Evolutionary conservation across 768 basidiomycete species (phyloP).

Genomic region (Russula sp.): DNA sequence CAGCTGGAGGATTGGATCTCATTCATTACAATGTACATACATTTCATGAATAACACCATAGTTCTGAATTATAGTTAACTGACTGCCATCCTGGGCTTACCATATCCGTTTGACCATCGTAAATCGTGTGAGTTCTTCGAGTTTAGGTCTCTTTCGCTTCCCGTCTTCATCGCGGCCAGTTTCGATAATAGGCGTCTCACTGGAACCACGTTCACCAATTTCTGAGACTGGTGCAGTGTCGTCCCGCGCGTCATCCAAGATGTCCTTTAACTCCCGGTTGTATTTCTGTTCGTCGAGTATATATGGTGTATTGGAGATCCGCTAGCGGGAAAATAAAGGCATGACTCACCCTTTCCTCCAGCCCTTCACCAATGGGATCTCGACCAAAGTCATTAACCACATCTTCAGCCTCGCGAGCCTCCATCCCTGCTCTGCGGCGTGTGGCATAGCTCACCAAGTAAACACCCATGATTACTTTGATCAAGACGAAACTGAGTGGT

Average conservation of each 20-base stretch:
- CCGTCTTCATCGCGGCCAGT: conserved; percentile 15
- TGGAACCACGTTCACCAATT: conserved; percentile 50
- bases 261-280: conserved; percentile 68
- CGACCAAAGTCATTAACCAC: conserved; percentile 80
- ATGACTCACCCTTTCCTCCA: conserved; percentile 65
- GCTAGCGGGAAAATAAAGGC: background rate
- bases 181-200: conserved; percentile 14
- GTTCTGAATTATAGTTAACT: background rate
- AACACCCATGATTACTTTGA: conserved; percentile 91
- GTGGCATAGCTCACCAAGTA: conserved; percentile 81
- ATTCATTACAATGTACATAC: conserved; percentile 1
- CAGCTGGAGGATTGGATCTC: background rate
- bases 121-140: conserved; percentile 89
- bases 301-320: background rate
- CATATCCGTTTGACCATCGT: conserved; percentile 95
- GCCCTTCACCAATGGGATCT: conserved; percentile 86
- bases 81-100: conserved; percentile 28
- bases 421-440: conserved; percentile 66
- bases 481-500: conserved; percentile 57
- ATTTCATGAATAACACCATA: background rate
- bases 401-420: conserved; percentile 66
- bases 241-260: conserved; percentile 63
- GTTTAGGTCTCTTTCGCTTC: conserved; percentile 49
- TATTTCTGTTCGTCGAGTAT: conserved; percentile 47
- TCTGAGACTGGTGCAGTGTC: conserved; percentile 61